These are phyloP conservation scores for Lentinula aciculospora DNA, from an alignment of 768 basidiomycete genomes.

Conservation along the genomic window DNA sequence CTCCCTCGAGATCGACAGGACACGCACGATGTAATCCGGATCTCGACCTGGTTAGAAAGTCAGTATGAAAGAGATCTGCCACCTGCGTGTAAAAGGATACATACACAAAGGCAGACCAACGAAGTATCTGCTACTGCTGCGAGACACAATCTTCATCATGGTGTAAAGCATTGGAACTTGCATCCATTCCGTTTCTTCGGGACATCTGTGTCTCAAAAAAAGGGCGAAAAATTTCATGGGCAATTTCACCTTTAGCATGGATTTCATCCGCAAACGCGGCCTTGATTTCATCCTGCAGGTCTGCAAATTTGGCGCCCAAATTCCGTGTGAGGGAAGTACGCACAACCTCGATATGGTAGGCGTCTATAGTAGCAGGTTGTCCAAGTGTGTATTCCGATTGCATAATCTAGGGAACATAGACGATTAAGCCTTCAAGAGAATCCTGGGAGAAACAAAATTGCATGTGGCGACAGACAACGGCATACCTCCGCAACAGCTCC, in stretches of 20 bases:
- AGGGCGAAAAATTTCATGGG: neutral
- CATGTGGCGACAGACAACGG: neutral
- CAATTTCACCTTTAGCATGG: constrained; percentile 1
- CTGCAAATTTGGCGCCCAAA: constrained; percentile 5
- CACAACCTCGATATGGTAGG: constrained; percentile 7
- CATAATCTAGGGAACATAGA: neutral
- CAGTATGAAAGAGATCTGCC: neutral
- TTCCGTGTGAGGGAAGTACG: constrained; percentile 8
- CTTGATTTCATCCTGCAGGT: constrained; percentile 9
- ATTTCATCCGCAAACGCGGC: constrained; percentile 8
- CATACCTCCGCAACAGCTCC: constrained; percentile 4
- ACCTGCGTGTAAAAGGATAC: neutral
- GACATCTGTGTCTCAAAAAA: neutral
- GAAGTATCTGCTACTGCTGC: constrained; percentile 10
- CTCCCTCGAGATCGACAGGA: neutral
- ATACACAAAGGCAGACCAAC: constrained; percentile 11
- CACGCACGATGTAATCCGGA: neutral
- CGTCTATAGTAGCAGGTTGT: neutral
- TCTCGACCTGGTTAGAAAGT: neutral
- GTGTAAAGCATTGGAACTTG: constrained; percentile 3
- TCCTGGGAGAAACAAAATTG: neutral
- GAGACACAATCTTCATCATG: constrained; percentile 6
- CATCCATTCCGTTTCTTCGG: constrained; percentile 7
- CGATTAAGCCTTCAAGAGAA: too few species aligned
- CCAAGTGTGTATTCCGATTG: constrained; percentile 8